These are phyloP conservation scores for Incumbomyces delicatus DNA, from an alignment of 2,329 filamentous ascomycete species.

Conservation along the genomic window DNA sequence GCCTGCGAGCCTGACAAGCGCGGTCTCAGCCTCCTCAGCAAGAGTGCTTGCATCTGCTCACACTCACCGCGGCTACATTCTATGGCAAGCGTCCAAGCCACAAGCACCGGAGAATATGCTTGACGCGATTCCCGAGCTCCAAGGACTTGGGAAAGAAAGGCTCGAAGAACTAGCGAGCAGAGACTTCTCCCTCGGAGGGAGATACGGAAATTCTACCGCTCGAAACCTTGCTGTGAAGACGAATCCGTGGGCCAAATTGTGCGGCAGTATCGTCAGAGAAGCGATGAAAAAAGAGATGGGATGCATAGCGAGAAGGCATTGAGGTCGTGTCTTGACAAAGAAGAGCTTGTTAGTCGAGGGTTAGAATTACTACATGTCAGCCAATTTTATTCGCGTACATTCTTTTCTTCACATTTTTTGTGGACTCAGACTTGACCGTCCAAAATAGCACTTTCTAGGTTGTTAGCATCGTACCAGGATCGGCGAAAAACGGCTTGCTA, in stretches of 20 bases:
- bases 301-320: no score
- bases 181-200: slow-evolving; percentile 45
- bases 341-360: no score
- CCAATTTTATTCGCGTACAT: no score
- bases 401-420: no score
- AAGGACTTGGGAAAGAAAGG: background rate
- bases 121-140: slow-evolving; percentile 12
- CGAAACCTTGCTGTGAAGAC: slow-evolving; percentile 49
- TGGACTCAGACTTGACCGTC: no score
- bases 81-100: slow-evolving; percentile 29
- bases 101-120: slow-evolving; percentile 13
- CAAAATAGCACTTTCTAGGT: no score
- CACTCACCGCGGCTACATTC: slow-evolving; percentile 43
- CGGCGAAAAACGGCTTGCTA: no score
- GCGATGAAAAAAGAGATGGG: slow-evolving; percentile 46
- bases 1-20: slow-evolving; percentile 29
- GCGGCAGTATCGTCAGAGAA: slow-evolving; percentile 52
- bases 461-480: no score
- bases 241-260: slow-evolving; percentile 55
- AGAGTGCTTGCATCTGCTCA: slow-evolving; percentile 44
- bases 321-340: no score
- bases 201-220: slow-evolving; percentile 48
- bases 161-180: slow-evolving; percentile 46
- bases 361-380: no score
- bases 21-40: slow-evolving; percentile 39